phyloP scores from a whole-genome alignment of 176 grass and related monocot species.

The Avena insularis region DNA sequence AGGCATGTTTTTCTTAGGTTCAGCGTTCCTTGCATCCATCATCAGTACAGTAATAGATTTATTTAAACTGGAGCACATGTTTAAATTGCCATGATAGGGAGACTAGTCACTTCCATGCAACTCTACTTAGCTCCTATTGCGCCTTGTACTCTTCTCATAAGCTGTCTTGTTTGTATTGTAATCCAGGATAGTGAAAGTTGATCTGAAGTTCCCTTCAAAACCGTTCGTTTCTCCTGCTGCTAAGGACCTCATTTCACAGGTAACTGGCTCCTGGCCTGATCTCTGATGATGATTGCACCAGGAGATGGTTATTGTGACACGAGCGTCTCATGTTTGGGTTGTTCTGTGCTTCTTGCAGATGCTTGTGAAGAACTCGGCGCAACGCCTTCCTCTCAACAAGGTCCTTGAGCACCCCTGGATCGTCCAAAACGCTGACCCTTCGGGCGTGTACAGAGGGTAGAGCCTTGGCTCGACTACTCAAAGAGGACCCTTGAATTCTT shows the following conservation, averaged over 20 bases:
- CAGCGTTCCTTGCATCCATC: background rate
- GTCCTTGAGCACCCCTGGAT: constrained; percentile 96
- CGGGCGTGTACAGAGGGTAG: constrained; percentile 70
- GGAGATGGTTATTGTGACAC: background rate
- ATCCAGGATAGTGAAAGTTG: constrained; percentile 90
- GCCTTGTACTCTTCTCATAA: constrained; percentile 23
- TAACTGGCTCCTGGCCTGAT: constrained; percentile 19
- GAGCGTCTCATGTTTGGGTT: background rate
- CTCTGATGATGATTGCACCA: background rate
- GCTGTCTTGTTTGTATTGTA: constrained; percentile 7
- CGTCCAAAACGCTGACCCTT: constrained; percentile 85
- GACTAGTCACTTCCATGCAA: background rate
- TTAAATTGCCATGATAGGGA: background rate
- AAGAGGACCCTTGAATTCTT: background rate
- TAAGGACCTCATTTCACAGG: constrained; percentile 88
- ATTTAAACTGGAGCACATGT: constrained; percentile 8
- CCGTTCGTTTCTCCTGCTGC: constrained; percentile 76
- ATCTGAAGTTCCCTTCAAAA: constrained; percentile 81
- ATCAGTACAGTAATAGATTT: background rate
- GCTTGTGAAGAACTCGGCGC: constrained; percentile 74
- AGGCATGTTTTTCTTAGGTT: constrained; percentile 20
- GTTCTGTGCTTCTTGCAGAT: constrained; percentile 56
- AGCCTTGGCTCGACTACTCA: background rate
- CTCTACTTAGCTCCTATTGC: background rate
- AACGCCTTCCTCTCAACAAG: constrained; percentile 75